These are phyloP conservation scores for Delphinella strobiligena DNA, from an alignment of 2,329 filamentous ascomycete genomes.

Conservation along the genomic window DNA sequence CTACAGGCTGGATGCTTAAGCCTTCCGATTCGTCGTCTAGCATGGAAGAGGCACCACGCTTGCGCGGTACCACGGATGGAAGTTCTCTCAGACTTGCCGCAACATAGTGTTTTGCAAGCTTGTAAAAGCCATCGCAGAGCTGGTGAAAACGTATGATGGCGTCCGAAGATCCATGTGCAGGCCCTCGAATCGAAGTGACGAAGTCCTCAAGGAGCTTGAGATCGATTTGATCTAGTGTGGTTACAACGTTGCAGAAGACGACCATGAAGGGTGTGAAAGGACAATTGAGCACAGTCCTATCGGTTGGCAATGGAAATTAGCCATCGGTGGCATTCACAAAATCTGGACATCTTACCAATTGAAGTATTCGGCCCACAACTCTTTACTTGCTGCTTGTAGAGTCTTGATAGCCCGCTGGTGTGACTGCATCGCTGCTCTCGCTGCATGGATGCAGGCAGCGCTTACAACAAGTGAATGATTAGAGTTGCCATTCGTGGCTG, in stretches of 20 bases:
- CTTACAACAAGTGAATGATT: neutral
- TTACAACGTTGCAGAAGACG: slow-evolving; percentile 32
- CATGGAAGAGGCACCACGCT: no score
- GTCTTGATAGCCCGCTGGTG: slow-evolving; percentile 2
- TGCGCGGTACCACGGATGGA: no score
- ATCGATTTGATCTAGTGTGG: slow-evolving; percentile 12
- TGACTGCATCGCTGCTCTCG: slow-evolving; percentile 5
- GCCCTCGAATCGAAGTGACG: slow-evolving; percentile 11
- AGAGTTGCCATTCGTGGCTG: neutral
- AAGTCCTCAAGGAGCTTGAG: slow-evolving; percentile 13
- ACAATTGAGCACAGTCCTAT: slow-evolving; percentile 33
- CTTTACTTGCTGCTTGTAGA: neutral
- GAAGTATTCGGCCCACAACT: slow-evolving; percentile 1
- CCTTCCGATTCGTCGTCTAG: neutral
- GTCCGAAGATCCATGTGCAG: slow-evolving; percentile 3
- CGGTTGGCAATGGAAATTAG: neutral
- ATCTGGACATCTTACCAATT: slow-evolving; percentile 2
- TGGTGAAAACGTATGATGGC: slow-evolving; percentile 10
- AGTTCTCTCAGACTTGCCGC: slow-evolving; percentile 3
- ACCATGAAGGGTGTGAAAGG: slow-evolving; percentile 50
- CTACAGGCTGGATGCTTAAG: neutral
- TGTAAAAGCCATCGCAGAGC: slow-evolving; percentile 15
- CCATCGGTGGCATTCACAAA: neutral
- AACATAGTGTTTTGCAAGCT: slow-evolving; percentile 14
- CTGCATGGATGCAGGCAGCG: slow-evolving; percentile 1